Conservation (phyloP, 1,284 basidiomycete species). For the Volvariella surrecta region DNA sequence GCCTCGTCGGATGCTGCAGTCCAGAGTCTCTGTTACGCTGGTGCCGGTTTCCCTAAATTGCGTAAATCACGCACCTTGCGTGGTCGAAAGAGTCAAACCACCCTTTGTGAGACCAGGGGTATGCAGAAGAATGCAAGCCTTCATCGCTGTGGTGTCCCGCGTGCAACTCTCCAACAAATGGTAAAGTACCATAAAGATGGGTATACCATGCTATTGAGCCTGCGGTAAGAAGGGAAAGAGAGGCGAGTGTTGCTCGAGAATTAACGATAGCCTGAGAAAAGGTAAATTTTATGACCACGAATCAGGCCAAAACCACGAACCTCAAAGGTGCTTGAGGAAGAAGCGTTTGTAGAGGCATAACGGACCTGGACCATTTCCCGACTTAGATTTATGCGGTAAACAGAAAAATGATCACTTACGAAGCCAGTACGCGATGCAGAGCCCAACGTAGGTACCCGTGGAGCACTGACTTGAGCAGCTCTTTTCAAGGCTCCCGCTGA, state of each 20-base stretch:
- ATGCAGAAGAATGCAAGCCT: slow-evolving; percentile 84
- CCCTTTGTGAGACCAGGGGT: slow-evolving; percentile 92
- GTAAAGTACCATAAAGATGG: slow-evolving; percentile 85
- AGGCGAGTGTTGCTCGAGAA: slow-evolving; percentile 74
- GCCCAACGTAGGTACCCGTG: slow-evolving; percentile 30
- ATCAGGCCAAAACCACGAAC: slow-evolving; percentile 24
- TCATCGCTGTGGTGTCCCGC: slow-evolving; percentile 90
- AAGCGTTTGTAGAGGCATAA: slow-evolving; percentile 54
- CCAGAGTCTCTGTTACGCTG: slow-evolving; percentile 10
- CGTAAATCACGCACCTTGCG: slow-evolving; percentile 51
- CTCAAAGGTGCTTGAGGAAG: slow-evolving; percentile 48
- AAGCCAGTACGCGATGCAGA: slow-evolving; percentile 34
- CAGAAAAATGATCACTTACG: slow-evolving; percentile 24
- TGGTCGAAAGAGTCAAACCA: slow-evolving; percentile 92
- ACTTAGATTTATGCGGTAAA: neutral
- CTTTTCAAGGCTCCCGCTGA: slow-evolving; percentile 57
- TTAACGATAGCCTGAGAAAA: slow-evolving; percentile 34
- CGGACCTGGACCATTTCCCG: slow-evolving; percentile 39
- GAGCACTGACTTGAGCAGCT: slow-evolving; percentile 30
- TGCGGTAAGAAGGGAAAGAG: slow-evolving; percentile 72
- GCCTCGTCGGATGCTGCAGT: slow-evolving; percentile 84
- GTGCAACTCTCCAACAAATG: slow-evolving; percentile 82
- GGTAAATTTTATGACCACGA: neutral
- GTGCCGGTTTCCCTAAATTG: slow-evolving; percentile 8
- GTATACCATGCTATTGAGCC: slow-evolving; percentile 96